Conservation (phyloP, 352 stramenopile genomes). For the Globisporangium irregulare region DNA sequence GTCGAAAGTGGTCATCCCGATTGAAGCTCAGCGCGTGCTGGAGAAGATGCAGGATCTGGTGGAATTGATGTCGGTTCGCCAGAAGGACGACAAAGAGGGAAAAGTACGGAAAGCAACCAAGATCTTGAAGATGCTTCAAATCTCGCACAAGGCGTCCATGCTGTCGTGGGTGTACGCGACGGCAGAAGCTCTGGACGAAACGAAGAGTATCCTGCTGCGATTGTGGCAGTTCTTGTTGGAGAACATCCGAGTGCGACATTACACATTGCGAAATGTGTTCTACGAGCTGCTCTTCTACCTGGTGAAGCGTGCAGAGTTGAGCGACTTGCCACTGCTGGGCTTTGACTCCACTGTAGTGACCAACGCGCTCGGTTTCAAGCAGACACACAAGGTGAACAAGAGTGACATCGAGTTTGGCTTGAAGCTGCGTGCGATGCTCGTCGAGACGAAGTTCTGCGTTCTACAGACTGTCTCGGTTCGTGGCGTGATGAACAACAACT, state of each 20-base stretch:
- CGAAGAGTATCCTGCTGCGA: conserved; percentile 80
- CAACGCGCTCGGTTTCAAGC: conserved; percentile 62
- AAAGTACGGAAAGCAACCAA: conserved; percentile 90
- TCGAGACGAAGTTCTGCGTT: conserved; percentile 88
- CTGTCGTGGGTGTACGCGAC: conserved; percentile 87
- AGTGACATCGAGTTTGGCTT: conserved; percentile 82
- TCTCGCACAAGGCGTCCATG: conserved; percentile 89
- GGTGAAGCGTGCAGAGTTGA: conserved; percentile 84
- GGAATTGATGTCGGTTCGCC: conserved; percentile 81
- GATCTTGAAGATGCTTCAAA: conserved; percentile 88
- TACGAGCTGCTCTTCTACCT: conserved; percentile 89
- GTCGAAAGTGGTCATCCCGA: conserved; percentile 76
- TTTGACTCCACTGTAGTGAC: conserved; percentile 78
- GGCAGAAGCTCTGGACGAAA: conserved; percentile 79
- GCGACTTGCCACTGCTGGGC: conserved; percentile 75
- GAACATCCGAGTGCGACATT: conserved; percentile 89
- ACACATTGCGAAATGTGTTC: conserved; percentile 87
- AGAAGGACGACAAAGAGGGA: conserved; percentile 89
- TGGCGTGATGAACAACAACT: conserved; percentile 90
- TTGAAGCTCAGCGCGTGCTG: conserved; percentile 83
- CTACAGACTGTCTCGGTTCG: conserved; percentile 85
- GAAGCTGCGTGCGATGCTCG: conserved; percentile 85
- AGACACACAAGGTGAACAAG: conserved; percentile 72
- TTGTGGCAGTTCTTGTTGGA: conserved; percentile 88
- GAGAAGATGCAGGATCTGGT: conserved; percentile 89